phyloP scores from a whole-genome alignment of 306 rosid genomes.

The Abrus precatorius region DNA sequence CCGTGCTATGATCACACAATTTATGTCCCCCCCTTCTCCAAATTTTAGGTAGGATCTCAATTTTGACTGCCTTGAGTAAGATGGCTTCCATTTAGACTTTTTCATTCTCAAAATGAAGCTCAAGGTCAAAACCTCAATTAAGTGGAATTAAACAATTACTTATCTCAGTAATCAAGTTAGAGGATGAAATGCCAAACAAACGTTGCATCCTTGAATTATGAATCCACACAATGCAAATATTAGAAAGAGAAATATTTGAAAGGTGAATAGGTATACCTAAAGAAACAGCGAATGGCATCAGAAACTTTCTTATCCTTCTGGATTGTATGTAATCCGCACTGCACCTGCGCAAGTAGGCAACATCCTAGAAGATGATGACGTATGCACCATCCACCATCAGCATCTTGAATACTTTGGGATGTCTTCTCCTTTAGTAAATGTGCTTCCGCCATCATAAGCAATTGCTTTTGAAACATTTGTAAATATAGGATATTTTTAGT shows the following conservation, averaged over 20 bases:
- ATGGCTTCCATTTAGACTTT: conserved; percentile 15
- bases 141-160: conserved; percentile 33
- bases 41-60: neutral
- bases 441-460: conserved; percentile 78
- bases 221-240: conserved; percentile 21
- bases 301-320: conserved; percentile 77
- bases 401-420: conserved; percentile 78
- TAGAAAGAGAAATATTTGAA: neutral
- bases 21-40: neutral
- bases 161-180: conserved; percentile 4
- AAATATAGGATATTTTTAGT: conserved; percentile 49
- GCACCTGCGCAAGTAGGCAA: conserved; percentile 89
- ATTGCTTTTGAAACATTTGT: conserved; percentile 60
- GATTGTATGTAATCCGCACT: conserved; percentile 68
- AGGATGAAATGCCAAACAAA: conserved; percentile 28
- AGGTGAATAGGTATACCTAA: conserved; percentile 64
- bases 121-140: conserved; percentile 20
- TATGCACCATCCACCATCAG: conserved; percentile 88
- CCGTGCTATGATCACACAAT: neutral
- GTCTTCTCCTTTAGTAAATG: conserved; percentile 86
- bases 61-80: conserved; percentile 25
- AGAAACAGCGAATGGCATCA: conserved; percentile 92
- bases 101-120: conserved; percentile 21
- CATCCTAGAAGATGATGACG: conserved; percentile 94
- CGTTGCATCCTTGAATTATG: conserved; percentile 8